These are phyloP conservation scores for Smallanthus sonchifolius DNA, from an alignment of 129 eudicot species.

Conservation along the genomic window DNA sequence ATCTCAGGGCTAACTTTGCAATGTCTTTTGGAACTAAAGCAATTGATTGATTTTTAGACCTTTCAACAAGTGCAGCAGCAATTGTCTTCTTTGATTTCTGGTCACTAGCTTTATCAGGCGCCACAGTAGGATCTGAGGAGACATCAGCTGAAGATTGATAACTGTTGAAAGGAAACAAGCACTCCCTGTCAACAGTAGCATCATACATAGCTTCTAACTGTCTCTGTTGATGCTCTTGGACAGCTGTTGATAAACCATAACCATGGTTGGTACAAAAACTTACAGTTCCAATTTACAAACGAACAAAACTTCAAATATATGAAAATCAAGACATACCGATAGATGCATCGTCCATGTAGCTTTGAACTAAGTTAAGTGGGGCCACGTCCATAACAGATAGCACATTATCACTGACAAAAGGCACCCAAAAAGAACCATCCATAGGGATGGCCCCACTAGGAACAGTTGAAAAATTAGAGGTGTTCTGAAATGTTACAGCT, in stretches of 20 bases:
- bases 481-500: constrained; percentile 30
- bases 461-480: constrained; percentile 12
- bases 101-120: constrained; percentile 29
- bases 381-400: constrained; percentile 79
- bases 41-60: constrained; percentile 64
- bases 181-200: constrained; percentile 44
- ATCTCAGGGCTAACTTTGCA: constrained; percentile 68
- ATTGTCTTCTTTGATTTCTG: constrained; percentile 57
- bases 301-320: not conserved
- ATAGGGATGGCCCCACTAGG: not conserved
- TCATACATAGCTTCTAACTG: constrained; percentile 45
- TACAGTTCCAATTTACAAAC: not conserved
- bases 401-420: constrained; percentile 54
- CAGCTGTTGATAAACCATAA: constrained; percentile 49
- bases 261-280: constrained; percentile 12
- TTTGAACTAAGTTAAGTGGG: constrained; percentile 68
- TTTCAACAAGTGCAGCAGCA: constrained; percentile 79
- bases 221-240: constrained; percentile 46
- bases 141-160: constrained; percentile 17
- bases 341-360: constrained; percentile 65
- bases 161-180: constrained; percentile 61
- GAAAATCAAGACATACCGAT: constrained; percentile 44
- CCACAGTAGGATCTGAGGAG: constrained; percentile 16
- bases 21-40: constrained; percentile 79
- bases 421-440: constrained; percentile 54